Conservation (phyloP, 306 rosid species). For the Cucurbita ficifolia region DNA sequence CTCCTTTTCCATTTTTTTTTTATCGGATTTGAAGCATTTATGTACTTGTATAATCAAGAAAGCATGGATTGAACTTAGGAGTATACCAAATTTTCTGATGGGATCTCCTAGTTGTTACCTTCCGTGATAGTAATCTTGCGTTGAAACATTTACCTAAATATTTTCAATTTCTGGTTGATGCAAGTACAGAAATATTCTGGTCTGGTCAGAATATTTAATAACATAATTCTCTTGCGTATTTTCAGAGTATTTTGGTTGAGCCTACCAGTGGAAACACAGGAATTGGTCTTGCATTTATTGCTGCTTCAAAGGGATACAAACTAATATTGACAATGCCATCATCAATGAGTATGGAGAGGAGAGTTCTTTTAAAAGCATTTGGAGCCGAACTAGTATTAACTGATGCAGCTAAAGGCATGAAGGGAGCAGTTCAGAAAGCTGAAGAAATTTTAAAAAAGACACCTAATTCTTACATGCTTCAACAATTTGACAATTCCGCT, state of each 20-base stretch:
- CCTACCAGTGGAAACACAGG: slow-evolving; percentile 99
- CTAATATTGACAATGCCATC: slow-evolving; percentile 95
- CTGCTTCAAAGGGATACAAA: slow-evolving; percentile 92
- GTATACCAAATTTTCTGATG: background rate
- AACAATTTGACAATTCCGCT: slow-evolving; percentile 95
- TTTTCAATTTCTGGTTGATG: background rate
- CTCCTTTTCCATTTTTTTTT: background rate
- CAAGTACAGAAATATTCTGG: background rate
- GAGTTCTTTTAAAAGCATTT: slow-evolving; percentile 90
- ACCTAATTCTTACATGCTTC: slow-evolving; percentile 83
- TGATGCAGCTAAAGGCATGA: slow-evolving; percentile 85
- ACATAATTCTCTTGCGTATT: slow-evolving; percentile 11
- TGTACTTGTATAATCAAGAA: background rate
- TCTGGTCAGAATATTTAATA: background rate
- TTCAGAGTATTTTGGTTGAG: slow-evolving; percentile 84
- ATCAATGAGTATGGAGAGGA: slow-evolving; percentile 95
- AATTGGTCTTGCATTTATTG: slow-evolving; percentile 94
- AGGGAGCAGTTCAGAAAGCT: slow-evolving; percentile 96
- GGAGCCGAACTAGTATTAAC: slow-evolving; percentile 96
- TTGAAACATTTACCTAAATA: background rate
- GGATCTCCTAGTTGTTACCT: background rate
- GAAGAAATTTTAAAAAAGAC: slow-evolving; percentile 78
- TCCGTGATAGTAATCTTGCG: background rate
- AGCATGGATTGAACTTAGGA: background rate
- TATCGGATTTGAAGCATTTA: background rate